phyloP scores from a whole-genome alignment of 2,329 filamentous ascomycete species.

The Fusarium begoniae region DNA sequence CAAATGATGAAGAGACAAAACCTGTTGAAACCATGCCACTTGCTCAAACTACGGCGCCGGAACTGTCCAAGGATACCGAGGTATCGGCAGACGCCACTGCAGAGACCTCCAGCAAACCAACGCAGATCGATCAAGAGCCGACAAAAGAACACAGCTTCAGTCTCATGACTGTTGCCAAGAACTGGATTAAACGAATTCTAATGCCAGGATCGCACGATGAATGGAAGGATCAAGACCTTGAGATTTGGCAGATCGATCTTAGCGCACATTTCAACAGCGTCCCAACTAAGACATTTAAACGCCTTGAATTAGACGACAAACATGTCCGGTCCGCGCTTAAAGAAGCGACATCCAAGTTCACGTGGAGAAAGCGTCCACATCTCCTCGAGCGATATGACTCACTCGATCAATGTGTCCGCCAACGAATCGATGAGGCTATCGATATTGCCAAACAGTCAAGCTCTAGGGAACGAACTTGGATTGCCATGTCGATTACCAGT shows the following conservation, averaged over 20 bases:
- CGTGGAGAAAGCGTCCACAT: not conserved
- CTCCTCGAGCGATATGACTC: not conserved
- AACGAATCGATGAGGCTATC: not conserved
- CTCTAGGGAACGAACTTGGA: not conserved
- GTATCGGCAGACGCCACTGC: fast-evolving
- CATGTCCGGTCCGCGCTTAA: not conserved
- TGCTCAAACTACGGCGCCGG: fast-evolving
- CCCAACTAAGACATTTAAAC: not conserved
- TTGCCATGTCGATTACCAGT: not conserved
- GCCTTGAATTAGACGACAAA: not conserved
- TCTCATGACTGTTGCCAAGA: not conserved
- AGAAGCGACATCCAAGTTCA: not conserved
- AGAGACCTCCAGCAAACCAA: fast-evolving
- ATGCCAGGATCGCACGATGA: not conserved
- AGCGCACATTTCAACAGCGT: fast-evolving
- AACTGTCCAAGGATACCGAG: not conserved
- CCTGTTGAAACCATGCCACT: not conserved
- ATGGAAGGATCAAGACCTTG: not conserved
- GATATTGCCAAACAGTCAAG: fast-evolving
- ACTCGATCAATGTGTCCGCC: not conserved
- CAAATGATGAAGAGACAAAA: not conserved
- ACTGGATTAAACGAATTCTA: not conserved
- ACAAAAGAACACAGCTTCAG: too few relatives aligned
- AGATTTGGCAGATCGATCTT: not conserved
- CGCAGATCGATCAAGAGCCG: too few relatives aligned